Percentiles rank a stretch among this genome's conserved stretches.
Evolutionary conservation across 2,329 filamentous ascomycete genomes (phyloP).

Genomic region (Pseudopithomyces maydicus): DNA sequence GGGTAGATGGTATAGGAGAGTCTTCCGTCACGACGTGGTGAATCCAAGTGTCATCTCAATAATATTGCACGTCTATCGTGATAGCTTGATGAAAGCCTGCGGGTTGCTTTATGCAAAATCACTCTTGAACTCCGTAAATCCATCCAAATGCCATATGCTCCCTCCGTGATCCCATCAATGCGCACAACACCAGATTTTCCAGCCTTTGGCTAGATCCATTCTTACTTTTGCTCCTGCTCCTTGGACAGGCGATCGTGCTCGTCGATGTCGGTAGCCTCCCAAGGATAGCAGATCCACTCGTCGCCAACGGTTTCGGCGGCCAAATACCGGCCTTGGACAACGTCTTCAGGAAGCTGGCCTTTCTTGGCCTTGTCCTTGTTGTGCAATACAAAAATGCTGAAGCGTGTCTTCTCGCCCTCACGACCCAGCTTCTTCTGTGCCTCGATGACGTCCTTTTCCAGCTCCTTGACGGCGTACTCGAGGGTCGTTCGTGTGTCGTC

Average conservation of each 20-base stretch:
- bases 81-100: neutral
- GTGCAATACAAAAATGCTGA: constrained; percentile 94
- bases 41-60: neutral
- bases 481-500: constrained; percentile 94
- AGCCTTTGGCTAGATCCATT: neutral
- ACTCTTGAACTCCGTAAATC: constrained; percentile 5
- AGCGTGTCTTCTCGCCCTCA: constrained; percentile 76
- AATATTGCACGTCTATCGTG: neutral
- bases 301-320: constrained; percentile 90
- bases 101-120: neutral
- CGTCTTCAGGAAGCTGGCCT: constrained; percentile 77
- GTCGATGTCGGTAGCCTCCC: constrained; percentile 94
- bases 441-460: constrained; percentile 90
- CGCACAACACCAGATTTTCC: neutral
- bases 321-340: constrained; percentile 78
- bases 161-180: neutral
- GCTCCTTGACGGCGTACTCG: constrained; percentile 89
- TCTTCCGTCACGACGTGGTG: no score
- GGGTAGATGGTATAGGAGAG: neutral
- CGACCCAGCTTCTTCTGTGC: constrained; percentile 76
- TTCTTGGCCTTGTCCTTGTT: constrained; percentile 99
- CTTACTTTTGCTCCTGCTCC: constrained; percentile 38
- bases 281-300: constrained; percentile 98
- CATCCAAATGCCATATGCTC: constrained; percentile 4
- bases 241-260: constrained; percentile 79